Conservation (phyloP, 164 flowering plant species). For the Annona squamosa region DNA sequence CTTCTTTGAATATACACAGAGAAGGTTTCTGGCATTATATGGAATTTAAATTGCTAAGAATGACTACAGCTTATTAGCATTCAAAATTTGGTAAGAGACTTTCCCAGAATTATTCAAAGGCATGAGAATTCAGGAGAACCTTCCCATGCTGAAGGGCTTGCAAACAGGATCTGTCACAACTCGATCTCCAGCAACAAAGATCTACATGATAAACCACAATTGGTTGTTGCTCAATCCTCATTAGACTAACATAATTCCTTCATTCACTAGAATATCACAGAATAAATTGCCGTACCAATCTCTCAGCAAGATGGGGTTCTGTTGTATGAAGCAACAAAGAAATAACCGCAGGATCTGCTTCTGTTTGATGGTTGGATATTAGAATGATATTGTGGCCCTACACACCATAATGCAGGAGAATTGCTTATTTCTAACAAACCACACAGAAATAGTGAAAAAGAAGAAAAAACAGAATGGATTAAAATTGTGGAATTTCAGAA, state of each 20-base stretch:
- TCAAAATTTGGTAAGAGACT: not conserved
- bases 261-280: slow-evolving; percentile 3
- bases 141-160: slow-evolving; percentile 99
- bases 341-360: slow-evolving; percentile 96
- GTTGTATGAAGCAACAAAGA: slow-evolving; percentile 71
- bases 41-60: not conserved
- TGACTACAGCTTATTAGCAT: not conserved
- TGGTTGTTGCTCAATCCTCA: slow-evolving; percentile 10
- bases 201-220: slow-evolving; percentile 35
- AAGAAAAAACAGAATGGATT: not conserved
- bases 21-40: slow-evolving; percentile 58
- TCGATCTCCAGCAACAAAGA: slow-evolving; percentile 91
- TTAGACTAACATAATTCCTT: slow-evolving; percentile 1
- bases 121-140: slow-evolving; percentile 31
- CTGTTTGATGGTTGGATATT: slow-evolving; percentile 93
- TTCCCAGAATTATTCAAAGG: not conserved
- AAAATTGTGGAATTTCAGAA: not conserved
- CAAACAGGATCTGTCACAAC: slow-evolving; percentile 90
- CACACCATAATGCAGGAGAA: slow-evolving; percentile 9
- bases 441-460: not conserved
- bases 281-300: slow-evolving; percentile 36
- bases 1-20: slow-evolving; percentile 94
- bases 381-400: slow-evolving; percentile 91
- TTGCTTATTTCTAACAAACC: not conserved
- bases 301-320: slow-evolving; percentile 54